phyloP scores from a whole-genome alignment of 179 eudicot species.

The Actinidia arguta region DNA sequence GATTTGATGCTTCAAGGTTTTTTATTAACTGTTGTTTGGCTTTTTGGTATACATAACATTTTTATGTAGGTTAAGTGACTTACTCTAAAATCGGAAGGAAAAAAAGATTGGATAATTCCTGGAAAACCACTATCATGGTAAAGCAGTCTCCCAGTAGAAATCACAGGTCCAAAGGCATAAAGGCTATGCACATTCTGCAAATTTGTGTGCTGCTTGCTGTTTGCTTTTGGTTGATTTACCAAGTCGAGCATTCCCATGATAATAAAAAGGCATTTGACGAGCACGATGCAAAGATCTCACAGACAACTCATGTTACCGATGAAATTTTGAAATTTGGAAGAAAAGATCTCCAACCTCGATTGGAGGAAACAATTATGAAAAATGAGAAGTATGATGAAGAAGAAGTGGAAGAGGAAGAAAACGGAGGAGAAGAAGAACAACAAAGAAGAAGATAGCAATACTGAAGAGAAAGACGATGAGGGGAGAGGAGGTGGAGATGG shows the following conservation, averaged over 20 bases:
- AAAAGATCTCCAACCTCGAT: constrained; percentile 60
- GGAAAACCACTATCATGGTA: constrained; percentile 50
- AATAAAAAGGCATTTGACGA: constrained; percentile 72
- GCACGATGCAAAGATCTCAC: constrained; percentile 41
- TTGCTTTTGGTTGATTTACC: constrained; percentile 91
- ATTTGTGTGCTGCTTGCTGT: constrained; percentile 76
- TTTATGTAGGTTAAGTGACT: constrained; percentile 21
- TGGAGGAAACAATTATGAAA: constrained; percentile 31
- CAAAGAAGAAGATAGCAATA: constrained; percentile 32
- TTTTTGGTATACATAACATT: constrained; percentile 14
- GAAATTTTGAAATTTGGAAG: constrained; percentile 66
- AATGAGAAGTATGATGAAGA: constrained; percentile 53
- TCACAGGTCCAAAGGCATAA: constrained; percentile 72
- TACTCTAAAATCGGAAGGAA: background rate
- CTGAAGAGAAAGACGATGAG: constrained; percentile 34
- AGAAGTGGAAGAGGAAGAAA: constrained; percentile 42
- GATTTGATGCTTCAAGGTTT: background rate
- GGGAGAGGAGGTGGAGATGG: constrained; percentile 66
- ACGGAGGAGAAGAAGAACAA: constrained; percentile 33
- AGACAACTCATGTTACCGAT: constrained; percentile 20
- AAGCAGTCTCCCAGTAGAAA: constrained; percentile 75
- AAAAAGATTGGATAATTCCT: background rate
- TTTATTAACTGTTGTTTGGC: background rate
- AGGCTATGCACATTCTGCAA: constrained; percentile 72
- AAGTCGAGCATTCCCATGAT: constrained; percentile 87